These are phyloP conservation scores for Pichia eremophila DNA, from an alignment of 805 yeast genomes.

Conservation along the genomic window DNA sequence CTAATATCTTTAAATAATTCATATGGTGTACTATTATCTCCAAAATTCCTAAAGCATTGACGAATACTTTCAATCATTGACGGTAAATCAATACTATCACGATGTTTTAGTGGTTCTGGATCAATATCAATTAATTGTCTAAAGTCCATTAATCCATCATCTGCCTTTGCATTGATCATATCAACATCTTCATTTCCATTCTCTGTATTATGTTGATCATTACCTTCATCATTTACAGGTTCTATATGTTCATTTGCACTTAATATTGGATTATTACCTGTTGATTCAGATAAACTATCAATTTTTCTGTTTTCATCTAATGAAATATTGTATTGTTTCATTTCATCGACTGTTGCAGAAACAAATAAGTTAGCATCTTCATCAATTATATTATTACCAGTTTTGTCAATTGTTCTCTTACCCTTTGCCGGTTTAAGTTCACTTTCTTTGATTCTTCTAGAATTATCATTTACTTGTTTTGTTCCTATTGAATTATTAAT, in stretches of 20 bases:
- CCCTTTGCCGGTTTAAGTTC: background rate
- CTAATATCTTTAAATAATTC: conserved; percentile 22
- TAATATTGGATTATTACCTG: too few relatives aligned
- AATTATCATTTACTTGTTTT: background rate
- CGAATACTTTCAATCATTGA: conserved; percentile 17
- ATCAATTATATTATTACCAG: conserved; percentile 2
- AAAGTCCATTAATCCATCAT: conserved; percentile 13
- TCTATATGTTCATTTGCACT: too few relatives aligned
- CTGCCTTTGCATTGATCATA: conserved; percentile 8
- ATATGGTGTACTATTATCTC: conserved; percentile 19
- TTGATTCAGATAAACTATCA: too few relatives aligned
- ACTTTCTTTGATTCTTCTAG: background rate
- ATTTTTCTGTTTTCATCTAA: background rate
- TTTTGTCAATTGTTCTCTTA: background rate
- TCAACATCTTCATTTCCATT: conserved; percentile 2
- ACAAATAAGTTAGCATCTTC: conserved; percentile 23
- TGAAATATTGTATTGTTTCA: conserved; percentile 12
- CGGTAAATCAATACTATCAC: conserved; percentile 16
- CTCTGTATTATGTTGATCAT: background rate
- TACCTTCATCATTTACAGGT: background rate
- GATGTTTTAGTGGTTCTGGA: conserved; percentile 24
- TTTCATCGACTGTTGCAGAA: conserved; percentile 25
- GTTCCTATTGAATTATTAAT: too few relatives aligned
- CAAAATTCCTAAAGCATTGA: conserved; percentile 19
- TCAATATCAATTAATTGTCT: conserved; percentile 17